phyloP scores from a whole-genome alignment of 164 flowering plant species.

The Berberis vulgaris region DNA sequence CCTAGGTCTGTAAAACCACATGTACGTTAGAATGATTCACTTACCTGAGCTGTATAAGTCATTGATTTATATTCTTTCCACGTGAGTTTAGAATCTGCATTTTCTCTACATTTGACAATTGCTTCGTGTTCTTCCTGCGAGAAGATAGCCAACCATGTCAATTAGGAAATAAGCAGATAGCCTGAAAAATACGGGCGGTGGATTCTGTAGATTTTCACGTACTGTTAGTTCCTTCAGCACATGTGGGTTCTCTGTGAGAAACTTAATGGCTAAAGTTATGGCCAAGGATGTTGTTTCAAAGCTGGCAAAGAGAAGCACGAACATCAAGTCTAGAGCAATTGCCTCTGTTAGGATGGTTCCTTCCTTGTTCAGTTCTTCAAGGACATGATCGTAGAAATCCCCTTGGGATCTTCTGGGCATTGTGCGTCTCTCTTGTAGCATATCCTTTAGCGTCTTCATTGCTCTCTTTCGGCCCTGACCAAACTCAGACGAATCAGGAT shows the following conservation, averaged over 20 bases:
- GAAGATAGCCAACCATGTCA: neutral
- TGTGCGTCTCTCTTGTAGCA: constrained; percentile 46
- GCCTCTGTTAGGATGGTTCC: constrained; percentile 19
- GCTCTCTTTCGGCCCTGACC: constrained; percentile 70
- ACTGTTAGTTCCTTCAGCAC: constrained; percentile 59
- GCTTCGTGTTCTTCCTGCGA: constrained; percentile 27
- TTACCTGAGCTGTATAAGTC: constrained; percentile 29
- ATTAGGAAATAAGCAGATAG: neutral
- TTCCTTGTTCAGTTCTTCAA: constrained; percentile 24
- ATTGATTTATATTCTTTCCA: constrained; percentile 37
- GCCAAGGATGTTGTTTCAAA: constrained; percentile 26
- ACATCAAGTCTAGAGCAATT: constrained; percentile 23
- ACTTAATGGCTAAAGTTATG: constrained; percentile 16
- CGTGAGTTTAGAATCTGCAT: constrained; percentile 16
- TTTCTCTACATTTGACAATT: constrained; percentile 17
- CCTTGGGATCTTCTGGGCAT: constrained; percentile 21
- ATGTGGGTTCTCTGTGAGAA: constrained; percentile 42
- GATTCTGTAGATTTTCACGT: constrained; percentile 1
- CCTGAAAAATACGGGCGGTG: neutral
- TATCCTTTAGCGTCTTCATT: constrained; percentile 51
- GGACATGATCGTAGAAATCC: neutral
- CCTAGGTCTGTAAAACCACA: neutral
- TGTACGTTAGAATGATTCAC: neutral
- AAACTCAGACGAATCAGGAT: neutral
- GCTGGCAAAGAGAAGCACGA: constrained; percentile 27